A percentile compares a stretch with the other conserved stretches of the same genome.
These are phyloP conservation scores for Hyaloperonospora brassicae DNA, from an alignment of 352 stramenopile species.

Conservation along the genomic window DNA sequence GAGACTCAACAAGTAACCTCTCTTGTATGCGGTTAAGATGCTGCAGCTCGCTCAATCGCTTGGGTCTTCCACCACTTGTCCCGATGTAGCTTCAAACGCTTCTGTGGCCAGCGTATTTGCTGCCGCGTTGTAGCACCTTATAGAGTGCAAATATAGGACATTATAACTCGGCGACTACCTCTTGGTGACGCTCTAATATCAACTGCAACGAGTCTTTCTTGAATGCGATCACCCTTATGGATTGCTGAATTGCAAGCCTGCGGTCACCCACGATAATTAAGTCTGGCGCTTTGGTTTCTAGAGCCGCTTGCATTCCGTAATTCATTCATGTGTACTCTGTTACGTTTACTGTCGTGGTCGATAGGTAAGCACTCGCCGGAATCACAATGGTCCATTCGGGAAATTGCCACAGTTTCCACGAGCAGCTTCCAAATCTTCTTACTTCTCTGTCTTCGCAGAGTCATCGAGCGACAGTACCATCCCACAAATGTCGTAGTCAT, in stretches of 20 bases:
- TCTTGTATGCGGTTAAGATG: no score
- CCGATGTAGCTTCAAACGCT: not conserved
- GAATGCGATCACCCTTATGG: slow-evolving; percentile 5
- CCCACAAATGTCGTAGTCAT: not conserved
- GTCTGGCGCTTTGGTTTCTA: slow-evolving; percentile 1
- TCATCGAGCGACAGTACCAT: not conserved
- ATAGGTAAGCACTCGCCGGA: slow-evolving; percentile 4
- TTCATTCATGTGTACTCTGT: slow-evolving; percentile 5
- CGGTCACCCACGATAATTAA: slow-evolving; percentile 3
- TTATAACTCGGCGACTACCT: not conserved
- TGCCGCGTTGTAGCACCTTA: not conserved
- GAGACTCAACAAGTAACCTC: no score
- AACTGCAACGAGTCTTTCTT: slow-evolving; percentile 4
- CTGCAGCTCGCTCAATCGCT: not conserved
- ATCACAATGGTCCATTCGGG: slow-evolving; percentile 5
- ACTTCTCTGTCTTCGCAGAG: not conserved
- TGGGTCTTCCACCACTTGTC: not conserved
- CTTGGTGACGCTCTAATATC: not conserved
- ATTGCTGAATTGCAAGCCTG: slow-evolving; percentile 10
- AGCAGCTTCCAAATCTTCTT: not conserved
- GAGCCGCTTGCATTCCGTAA: not conserved
- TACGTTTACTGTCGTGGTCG: slow-evolving; percentile 2
- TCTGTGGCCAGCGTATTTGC: slow-evolving; percentile 2
- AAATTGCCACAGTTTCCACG: not conserved
- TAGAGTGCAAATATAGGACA: not conserved